Evolutionary conservation across 306 rosid species (phyloP).

Genomic region (Fragaria iinumae): DNA sequence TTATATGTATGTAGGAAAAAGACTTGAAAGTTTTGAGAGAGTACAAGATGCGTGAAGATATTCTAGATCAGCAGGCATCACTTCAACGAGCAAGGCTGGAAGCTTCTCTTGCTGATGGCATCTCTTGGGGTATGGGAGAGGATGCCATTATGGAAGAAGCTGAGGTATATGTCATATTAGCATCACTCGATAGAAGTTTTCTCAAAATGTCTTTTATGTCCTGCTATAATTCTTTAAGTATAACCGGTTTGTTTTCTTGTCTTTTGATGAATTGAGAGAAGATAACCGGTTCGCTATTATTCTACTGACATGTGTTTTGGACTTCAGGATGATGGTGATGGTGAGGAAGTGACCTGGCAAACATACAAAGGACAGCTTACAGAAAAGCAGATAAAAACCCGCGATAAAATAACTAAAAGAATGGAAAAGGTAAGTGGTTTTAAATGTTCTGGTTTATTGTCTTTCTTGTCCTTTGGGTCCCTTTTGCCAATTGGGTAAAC

Average conservation of each 20-base stretch:
- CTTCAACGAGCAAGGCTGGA: constrained; percentile 77
- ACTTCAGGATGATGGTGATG: constrained; percentile 71
- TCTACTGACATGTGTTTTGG: constrained; percentile 11
- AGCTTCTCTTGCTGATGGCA: constrained; percentile 80
- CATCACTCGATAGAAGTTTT: constrained; percentile 4
- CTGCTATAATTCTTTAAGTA: background rate
- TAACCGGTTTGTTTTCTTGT: background rate
- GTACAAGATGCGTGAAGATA: constrained; percentile 57
- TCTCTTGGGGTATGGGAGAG: constrained; percentile 98
- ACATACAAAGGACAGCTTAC: constrained; percentile 90
- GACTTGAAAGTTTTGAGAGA: constrained; percentile 52
- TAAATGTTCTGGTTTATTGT: constrained; percentile 6
- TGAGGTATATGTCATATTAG: constrained; percentile 55
- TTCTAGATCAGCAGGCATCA: constrained; percentile 84
- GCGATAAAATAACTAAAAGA: constrained; percentile 80
- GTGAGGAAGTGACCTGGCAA: constrained; percentile 93
- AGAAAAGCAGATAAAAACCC: constrained; percentile 89
- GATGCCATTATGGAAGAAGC: constrained; percentile 86
- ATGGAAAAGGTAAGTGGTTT: constrained; percentile 68
- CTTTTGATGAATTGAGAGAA: constrained; percentile 2
- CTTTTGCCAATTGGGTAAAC: background rate
- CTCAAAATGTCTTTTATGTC: constrained; percentile 18
- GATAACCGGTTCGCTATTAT: background rate
- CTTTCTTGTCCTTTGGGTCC: background rate
- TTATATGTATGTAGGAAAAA: constrained; percentile 54